These are phyloP conservation scores for Schwanniomyces occidentalis DNA, from an alignment of 805 yeast genomes.

Conservation along the genomic window DNA sequence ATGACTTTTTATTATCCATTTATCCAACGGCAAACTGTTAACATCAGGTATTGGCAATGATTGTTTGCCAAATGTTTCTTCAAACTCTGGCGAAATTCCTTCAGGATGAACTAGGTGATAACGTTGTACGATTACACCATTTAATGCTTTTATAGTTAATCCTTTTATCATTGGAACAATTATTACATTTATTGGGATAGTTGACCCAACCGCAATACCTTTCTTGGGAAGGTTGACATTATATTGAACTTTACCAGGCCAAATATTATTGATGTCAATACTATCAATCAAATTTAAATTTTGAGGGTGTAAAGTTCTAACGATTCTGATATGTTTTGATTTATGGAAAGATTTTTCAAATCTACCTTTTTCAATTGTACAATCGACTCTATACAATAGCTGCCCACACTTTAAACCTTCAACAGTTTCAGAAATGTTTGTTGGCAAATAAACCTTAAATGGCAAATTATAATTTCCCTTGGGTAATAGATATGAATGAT, in stretches of 20 bases:
- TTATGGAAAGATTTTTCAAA: conserved; percentile 38
- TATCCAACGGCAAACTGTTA: conserved; percentile 27
- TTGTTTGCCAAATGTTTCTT: conserved; percentile 30
- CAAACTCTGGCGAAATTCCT: conserved; percentile 43
- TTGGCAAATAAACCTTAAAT: conserved; percentile 44
- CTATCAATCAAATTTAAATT: conserved; percentile 41
- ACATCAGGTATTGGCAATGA: conserved; percentile 19
- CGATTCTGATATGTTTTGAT: conserved; percentile 42
- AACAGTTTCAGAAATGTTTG: conserved; percentile 49
- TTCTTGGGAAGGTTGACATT: conserved; percentile 43
- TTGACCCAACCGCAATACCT: conserved; percentile 49
- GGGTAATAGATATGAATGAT: conserved; percentile 44
- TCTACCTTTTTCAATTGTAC: conserved; percentile 43
- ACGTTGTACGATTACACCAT: conserved; percentile 30
- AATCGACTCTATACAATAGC: conserved; percentile 42
- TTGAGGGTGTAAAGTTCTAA: conserved; percentile 44
- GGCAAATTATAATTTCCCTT: conserved; percentile 56
- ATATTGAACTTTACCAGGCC: conserved; percentile 56
- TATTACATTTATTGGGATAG: conserved; percentile 40
- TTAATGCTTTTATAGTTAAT: conserved; percentile 26
- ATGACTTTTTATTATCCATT: conserved; percentile 46
- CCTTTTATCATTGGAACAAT: conserved; percentile 52
- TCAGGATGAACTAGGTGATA: conserved; percentile 33
- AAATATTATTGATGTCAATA: conserved; percentile 48
- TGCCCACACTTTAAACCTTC: conserved; percentile 49